Percentiles rank a stretch among this genome's conserved stretches.
Evolutionary conservation across 768 basidiomycete species (phyloP).

Genomic region (Sporobolomyces roseus): DNA sequence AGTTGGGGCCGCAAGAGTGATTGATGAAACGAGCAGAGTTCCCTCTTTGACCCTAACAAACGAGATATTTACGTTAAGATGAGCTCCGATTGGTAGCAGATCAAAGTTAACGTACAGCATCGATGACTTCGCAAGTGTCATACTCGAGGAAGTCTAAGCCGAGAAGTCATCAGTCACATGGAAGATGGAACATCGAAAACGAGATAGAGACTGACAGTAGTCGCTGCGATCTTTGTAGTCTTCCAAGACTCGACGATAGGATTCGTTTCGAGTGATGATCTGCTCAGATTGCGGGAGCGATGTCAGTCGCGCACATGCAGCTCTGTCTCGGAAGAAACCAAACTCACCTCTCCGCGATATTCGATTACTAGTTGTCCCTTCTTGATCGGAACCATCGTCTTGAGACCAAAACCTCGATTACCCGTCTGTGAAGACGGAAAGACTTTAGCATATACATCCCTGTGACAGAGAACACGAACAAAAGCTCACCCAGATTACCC

Average conservation of each 20-base stretch:
- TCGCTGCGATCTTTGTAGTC: constrained; percentile 20
- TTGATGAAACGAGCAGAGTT: constrained; percentile 40
- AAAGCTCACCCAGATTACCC: constrained; percentile 36
- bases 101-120: constrained; percentile 20
- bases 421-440: too few species aligned
- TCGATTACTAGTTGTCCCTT: constrained; percentile 34
- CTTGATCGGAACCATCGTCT: constrained; percentile 34
- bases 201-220: constrained; percentile 6
- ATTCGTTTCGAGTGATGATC: constrained; percentile 40
- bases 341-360: constrained; percentile 37
- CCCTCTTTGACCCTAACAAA: constrained; percentile 25
- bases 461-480: too few species aligned
- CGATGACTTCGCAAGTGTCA: constrained; percentile 37
- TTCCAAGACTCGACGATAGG: constrained; percentile 30
- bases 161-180: too few species aligned
- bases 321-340: not conserved
- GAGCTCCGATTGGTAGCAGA: too few species aligned
- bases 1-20: constrained; percentile 39
- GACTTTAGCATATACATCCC: too few species aligned
- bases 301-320: too few species aligned
- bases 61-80: too few species aligned
- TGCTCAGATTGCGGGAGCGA: not conserved
- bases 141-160: constrained; percentile 36
- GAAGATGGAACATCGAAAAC: not conserved
- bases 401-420: constrained; percentile 38